These are phyloP conservation scores for Termitomyces bulborhizus DNA, from an alignment of 768 basidiomycete species.

Conservation along the genomic window DNA sequence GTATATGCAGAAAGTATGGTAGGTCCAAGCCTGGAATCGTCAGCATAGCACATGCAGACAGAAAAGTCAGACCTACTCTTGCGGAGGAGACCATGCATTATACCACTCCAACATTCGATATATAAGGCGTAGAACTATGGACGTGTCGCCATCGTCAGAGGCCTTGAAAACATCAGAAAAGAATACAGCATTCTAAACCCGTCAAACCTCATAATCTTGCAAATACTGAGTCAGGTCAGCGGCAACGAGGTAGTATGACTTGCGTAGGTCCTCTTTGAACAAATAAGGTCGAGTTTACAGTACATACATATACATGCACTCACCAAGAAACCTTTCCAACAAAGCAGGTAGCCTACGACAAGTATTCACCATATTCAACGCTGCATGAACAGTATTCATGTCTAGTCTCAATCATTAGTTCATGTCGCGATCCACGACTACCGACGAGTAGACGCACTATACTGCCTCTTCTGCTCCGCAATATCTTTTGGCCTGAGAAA, in stretches of 20 bases:
- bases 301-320: constrained; percentile 12
- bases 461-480: constrained; percentile 24
- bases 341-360: constrained; percentile 56
- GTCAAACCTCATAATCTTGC: constrained; percentile 51
- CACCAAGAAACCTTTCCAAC: constrained; percentile 69
- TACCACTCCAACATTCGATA: constrained; percentile 67
- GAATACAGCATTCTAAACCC: not conserved
- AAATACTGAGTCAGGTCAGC: constrained; percentile 56
- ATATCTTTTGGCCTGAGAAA: constrained; percentile 55
- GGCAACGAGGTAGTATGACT: constrained; percentile 51
- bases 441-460: constrained; percentile 11
- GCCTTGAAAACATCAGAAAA: constrained; percentile 24
- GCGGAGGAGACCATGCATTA: constrained; percentile 62
- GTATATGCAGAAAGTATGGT: constrained; percentile 44
- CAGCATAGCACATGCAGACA: not conserved
- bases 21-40: constrained; percentile 47
- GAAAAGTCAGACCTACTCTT: constrained; percentile 41
- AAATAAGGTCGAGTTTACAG: not conserved
- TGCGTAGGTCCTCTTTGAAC: constrained; percentile 53
- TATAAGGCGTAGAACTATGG: constrained; percentile 48
- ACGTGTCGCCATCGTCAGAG: constrained; percentile 31
- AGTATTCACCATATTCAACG: constrained; percentile 54
- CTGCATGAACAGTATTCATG: constrained; percentile 41
- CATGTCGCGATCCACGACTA: not conserved
- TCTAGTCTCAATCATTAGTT: constrained; percentile 22